Percentiles rank a stretch among this genome's conserved stretches.
Evolutionary conservation across 108 stramenopile species (phyloP).

Genomic region (Cyclostephanos invisitatus): DNA sequence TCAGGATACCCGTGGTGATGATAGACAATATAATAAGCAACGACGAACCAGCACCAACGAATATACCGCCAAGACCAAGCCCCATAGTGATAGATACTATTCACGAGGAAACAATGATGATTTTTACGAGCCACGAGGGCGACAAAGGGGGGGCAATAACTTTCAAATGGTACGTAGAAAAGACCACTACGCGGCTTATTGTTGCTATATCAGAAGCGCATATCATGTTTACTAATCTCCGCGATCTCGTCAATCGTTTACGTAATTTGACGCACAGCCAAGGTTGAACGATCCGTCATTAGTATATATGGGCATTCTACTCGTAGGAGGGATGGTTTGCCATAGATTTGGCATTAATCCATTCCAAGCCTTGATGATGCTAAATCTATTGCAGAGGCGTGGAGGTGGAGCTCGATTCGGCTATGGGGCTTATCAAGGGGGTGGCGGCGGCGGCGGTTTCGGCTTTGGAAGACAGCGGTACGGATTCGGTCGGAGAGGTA

Average conservation of each 20-base stretch:
- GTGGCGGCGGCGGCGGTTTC: constrained; percentile 36
- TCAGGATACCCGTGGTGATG: not conserved
- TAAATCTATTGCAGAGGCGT: constrained; percentile 56
- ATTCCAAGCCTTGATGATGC: constrained; percentile 60
- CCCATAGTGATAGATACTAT: constrained; percentile 36
- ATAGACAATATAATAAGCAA: not conserved
- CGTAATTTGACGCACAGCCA: constrained; percentile 11
- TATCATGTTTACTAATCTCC: not conserved
- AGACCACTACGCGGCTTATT: not conserved
- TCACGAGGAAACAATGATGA: constrained; percentile 23
- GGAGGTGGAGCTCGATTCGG: constrained; percentile 37
- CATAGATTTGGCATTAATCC: constrained; percentile 73
- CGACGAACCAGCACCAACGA: constrained; percentile 15
- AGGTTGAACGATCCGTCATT: constrained; percentile 63
- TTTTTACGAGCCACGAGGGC: constrained; percentile 26
- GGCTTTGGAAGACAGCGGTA: constrained; percentile 34
- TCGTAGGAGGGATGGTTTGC: constrained; percentile 44
- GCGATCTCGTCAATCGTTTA: not conserved
- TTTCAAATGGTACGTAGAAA: constrained; percentile 25
- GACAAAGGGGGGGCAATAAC: constrained; percentile 15
- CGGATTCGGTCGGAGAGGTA: constrained; percentile 30
- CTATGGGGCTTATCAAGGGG: constrained; percentile 44
- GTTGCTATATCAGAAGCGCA: not conserved
- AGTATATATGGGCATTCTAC: constrained; percentile 49
- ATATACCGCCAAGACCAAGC: constrained; percentile 48